Evolutionary conservation across 495 filamentous ascomycete species (phyloP).

Genomic region (Bacidia gigantensis): DNA sequence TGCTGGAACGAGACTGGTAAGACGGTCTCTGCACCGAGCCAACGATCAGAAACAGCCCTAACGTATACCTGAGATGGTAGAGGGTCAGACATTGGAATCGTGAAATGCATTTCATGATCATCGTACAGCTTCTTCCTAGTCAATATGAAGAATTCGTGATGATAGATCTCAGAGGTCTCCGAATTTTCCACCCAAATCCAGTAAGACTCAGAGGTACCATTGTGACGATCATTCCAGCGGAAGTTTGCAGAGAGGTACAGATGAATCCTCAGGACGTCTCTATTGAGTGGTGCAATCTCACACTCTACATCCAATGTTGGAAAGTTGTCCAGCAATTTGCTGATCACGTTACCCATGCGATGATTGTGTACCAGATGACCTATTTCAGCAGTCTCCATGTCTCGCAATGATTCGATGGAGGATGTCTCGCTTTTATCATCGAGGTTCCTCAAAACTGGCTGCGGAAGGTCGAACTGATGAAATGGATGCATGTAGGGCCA

Average conservation of each 20-base stretch:
- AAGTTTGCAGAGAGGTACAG: conserved; percentile 82
- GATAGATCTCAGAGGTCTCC: conserved; percentile 93
- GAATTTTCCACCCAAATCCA: conserved; percentile 99
- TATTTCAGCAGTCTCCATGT: conserved; percentile 88
- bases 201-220: conserved; percentile 89
- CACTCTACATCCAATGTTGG: conserved; percentile 79
- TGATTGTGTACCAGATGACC: conserved; percentile 84
- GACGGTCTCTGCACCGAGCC: conserved; percentile 95
- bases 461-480: conserved; percentile 83
- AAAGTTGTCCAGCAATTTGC: conserved; percentile 76
- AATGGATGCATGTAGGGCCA: conserved; percentile 95
- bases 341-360: conserved; percentile 65
- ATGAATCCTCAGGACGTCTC: conserved; percentile 81
- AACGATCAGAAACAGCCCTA: conserved; percentile 82
- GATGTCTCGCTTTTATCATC: conserved; percentile 58
- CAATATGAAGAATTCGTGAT: conserved; percentile 93
- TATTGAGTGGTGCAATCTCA: conserved; percentile 90
- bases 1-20: conserved; percentile 94
- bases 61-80: conserved; percentile 93
- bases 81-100: conserved; percentile 86
- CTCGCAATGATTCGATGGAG: conserved; percentile 67
- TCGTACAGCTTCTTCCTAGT: conserved; percentile 78
- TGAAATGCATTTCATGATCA: conserved; percentile 94
- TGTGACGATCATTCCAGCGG: conserved; percentile 87
- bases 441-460: conserved; percentile 66